These are phyloP conservation scores for Opeltia flavorubescens DNA, from an alignment of 495 filamentous ascomycete species.

Conservation along the genomic window DNA sequence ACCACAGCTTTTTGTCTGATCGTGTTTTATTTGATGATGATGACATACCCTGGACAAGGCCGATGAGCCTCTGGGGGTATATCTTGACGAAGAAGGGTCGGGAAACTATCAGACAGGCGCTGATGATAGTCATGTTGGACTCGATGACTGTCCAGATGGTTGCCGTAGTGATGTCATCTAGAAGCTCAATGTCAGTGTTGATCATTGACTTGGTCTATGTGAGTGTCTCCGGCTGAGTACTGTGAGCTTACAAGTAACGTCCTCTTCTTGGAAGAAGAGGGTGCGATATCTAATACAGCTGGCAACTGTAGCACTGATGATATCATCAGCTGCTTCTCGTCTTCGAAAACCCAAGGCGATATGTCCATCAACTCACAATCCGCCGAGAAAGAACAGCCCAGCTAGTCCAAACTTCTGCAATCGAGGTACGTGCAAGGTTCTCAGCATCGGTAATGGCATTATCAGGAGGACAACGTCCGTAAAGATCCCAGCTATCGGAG, in stretches of 20 bases:
- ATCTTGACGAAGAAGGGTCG: slow-evolving; percentile 11
- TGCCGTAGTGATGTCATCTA: slow-evolving; percentile 17
- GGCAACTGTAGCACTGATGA: slow-evolving; percentile 18
- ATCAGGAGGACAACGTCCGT: slow-evolving; percentile 20
- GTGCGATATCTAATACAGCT: slow-evolving; percentile 21
- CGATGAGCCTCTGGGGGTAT: slow-evolving; percentile 8
- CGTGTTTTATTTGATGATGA: background rate
- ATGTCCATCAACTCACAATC: slow-evolving; percentile 20
- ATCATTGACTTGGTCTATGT: background rate
- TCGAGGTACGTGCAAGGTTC: slow-evolving; percentile 20
- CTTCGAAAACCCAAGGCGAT: too few species aligned
- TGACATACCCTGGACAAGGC: background rate
- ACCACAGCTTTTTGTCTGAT: background rate
- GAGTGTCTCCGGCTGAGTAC: background rate
- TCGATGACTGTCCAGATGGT: slow-evolving; percentile 31
- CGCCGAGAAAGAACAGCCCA: slow-evolving; percentile 26
- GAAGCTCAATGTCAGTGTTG: background rate
- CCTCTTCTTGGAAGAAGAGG: slow-evolving; percentile 18
- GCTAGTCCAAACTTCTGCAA: slow-evolving; percentile 24
- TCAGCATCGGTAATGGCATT: slow-evolving; percentile 23
- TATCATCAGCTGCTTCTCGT: background rate
- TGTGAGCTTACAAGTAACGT: slow-evolving; percentile 7
- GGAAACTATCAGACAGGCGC: slow-evolving; percentile 24
- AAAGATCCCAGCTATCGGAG: slow-evolving; percentile 20
- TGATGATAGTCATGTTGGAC: slow-evolving; percentile 28